Evolutionary conservation across 768 basidiomycete species (phyloP).

Genomic region (Boletus reticulatus): DNA sequence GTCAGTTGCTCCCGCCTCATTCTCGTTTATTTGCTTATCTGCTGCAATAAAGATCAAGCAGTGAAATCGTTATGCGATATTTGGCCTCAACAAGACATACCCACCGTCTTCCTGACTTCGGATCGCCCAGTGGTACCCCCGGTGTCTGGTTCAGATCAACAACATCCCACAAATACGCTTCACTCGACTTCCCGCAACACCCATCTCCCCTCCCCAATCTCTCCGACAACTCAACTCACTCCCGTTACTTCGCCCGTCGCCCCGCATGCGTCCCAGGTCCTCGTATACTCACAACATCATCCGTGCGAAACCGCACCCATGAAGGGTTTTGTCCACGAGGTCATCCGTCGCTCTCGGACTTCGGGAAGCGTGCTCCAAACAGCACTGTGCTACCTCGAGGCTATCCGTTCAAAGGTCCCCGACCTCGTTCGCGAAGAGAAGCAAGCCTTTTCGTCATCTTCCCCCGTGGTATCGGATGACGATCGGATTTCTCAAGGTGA

Average conservation of each 20-base stretch:
- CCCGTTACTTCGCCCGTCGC: conserved; percentile 30
- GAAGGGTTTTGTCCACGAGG: conserved; percentile 83
- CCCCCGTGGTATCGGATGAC: conserved; percentile 41
- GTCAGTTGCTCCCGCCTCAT: conserved; percentile 42
- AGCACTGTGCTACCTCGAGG: conserved; percentile 85
- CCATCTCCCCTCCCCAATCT: conserved; percentile 53
- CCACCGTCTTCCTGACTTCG: conserved; percentile 49
- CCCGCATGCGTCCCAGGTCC: conserved; percentile 23
- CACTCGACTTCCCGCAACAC: conserved; percentile 28
- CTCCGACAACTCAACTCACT: conserved; percentile 44
- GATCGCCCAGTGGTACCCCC: conserved; percentile 27
- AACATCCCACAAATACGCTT: not conserved
- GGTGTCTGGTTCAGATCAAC: conserved; percentile 10
- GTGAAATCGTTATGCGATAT: conserved; percentile 75
- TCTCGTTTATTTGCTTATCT: conserved; percentile 9
- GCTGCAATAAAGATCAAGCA: conserved; percentile 60
- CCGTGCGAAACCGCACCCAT: conserved; percentile 51
- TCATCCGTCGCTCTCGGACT: conserved; percentile 82
- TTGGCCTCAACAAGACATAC: conserved; percentile 78
- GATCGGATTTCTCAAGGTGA: conserved; percentile 43
- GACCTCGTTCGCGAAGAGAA: conserved; percentile 56
- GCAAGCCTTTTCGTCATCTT: conserved; percentile 39
- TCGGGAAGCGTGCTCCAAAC: conserved; percentile 83
- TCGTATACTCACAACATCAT: conserved; percentile 8
- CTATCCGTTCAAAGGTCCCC: conserved; percentile 68